These are phyloP conservation scores for Chlamydomonas schloesseri DNA, from an alignment of 139 green algal species.

Conservation along the genomic window DNA sequence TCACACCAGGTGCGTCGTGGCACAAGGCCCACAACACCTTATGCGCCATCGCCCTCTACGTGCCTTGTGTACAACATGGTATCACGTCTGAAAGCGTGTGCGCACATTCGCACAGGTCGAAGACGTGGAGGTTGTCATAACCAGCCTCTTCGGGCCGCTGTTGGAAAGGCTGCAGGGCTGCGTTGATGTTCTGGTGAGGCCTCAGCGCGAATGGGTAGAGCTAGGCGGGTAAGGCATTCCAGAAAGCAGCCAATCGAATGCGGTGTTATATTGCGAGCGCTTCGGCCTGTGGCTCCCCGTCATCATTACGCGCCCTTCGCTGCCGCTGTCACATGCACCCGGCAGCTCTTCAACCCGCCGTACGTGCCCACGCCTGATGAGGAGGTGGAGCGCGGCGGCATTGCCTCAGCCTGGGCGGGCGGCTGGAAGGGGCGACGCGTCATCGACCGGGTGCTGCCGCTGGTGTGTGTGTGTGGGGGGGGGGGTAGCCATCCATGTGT, in stretches of 20 bases:
- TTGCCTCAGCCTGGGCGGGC: slow-evolving; percentile 91
- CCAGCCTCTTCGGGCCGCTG: slow-evolving; percentile 60
- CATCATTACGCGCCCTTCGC: no score
- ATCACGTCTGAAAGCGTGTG: no score
- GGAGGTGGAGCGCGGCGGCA: slow-evolving; percentile 77
- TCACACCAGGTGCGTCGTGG: slow-evolving; percentile 51
- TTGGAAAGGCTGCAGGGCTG: slow-evolving; percentile 34
- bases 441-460: slow-evolving; percentile 86
- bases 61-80: no score
- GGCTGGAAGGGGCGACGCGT: slow-evolving; percentile 81
- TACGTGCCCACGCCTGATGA: slow-evolving; percentile 96
- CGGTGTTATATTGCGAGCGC: no score
- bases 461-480: slow-evolving; percentile 37
- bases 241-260: no score
- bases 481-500: background rate
- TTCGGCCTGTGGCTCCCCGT: no score
- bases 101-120: no score
- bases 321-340: no score
- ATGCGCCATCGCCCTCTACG: no score
- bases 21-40: no score
- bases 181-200: slow-evolving; percentile 74
- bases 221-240: no score
- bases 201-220: no score
- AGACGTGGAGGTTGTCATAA: slow-evolving; percentile 63
- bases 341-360: slow-evolving; percentile 97